A percentile compares a stretch with the other conserved stretches of the same genome.
phyloP scores from a whole-genome alignment of 768 basidiomycete species.

The Aureoboletus auriporus region DNA sequence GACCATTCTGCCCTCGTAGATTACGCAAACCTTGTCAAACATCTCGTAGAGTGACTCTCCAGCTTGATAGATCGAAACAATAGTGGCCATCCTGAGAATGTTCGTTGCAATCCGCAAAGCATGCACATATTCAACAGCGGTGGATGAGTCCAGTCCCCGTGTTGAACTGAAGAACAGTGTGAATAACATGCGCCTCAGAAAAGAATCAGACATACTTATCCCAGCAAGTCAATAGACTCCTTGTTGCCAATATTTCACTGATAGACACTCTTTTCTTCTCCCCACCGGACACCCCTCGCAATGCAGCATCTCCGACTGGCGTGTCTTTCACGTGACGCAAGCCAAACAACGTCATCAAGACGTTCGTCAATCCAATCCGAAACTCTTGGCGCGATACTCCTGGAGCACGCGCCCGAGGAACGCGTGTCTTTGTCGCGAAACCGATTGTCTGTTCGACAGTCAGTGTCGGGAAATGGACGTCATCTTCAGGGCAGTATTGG shows the following conservation, averaged over 20 bases:
- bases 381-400: conserved; percentile 36
- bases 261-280: conserved; percentile 84
- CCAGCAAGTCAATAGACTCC: conserved; percentile 73
- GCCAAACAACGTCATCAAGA: conserved; percentile 70
- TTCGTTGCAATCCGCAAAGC: conserved; percentile 68
- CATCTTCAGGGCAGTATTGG: conserved; percentile 55
- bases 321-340: conserved; percentile 70
- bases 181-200: conserved; percentile 27
- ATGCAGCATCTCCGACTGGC: conserved; percentile 73
- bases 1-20: conserved; percentile 56
- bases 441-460: conserved; percentile 73
- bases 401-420: conserved; percentile 51
- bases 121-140: conserved; percentile 70
- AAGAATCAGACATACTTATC: conserved; percentile 50
- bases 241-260: conserved; percentile 65
- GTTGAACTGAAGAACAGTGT: conserved; percentile 54
- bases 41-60: conserved; percentile 61
- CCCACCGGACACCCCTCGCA: conserved; percentile 72
- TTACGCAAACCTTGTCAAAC: conserved; percentile 70
- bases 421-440: conserved; percentile 66
- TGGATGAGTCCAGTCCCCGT: conserved; percentile 62
- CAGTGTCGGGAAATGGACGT: conserved; percentile 36
- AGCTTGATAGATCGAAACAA: conserved; percentile 86
- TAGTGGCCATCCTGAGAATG: conserved; percentile 47
- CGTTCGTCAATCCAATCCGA: conserved; percentile 31